Percentiles rank a stretch among this genome's conserved stretches.
phyloP scores from a whole-genome alignment of 2,329 filamentous ascomycete species.

The Grosmannia penicillata region DNA sequence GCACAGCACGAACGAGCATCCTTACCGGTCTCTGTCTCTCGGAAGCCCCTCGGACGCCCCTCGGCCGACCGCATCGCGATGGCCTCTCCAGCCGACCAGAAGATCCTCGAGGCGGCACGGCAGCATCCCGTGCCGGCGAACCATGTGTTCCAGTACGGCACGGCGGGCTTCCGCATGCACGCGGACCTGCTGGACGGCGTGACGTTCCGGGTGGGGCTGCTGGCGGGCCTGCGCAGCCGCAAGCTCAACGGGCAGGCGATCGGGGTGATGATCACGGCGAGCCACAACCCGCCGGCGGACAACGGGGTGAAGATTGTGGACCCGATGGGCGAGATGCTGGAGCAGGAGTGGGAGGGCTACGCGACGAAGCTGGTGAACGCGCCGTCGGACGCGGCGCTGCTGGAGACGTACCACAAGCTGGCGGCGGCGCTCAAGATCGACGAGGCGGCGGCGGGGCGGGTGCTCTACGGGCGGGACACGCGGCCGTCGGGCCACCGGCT shows the following conservation, averaged over 20 bases:
- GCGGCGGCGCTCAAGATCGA: constrained; percentile 65
- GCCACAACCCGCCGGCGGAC: constrained; percentile 78
- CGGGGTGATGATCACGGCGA: constrained; percentile 92
- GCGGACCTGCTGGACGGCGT: constrained; percentile 79
- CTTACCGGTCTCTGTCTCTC: too few relatives aligned
- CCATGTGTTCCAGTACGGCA: constrained; percentile 48
- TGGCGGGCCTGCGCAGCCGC: constrained; percentile 76
- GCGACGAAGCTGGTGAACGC: constrained; percentile 85
- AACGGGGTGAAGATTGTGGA: constrained; percentile 95
- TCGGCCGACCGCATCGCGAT: too few relatives aligned
- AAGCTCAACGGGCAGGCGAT: constrained; percentile 84
- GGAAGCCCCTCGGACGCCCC: too few relatives aligned
- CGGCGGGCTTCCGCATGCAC: constrained; percentile 54
- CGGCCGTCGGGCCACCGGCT: constrained; percentile 80
- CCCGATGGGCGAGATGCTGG: constrained; percentile 94
- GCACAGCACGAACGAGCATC: too few relatives aligned
- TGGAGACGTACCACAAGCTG: constrained; percentile 61
- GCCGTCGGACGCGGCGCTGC: constrained; percentile 56
- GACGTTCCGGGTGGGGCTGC: constrained; percentile 79
- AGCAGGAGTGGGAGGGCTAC: constrained; percentile 85
- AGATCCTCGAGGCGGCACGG: constrained; percentile 45
- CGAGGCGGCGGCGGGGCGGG: constrained; percentile 53
- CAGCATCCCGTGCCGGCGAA: constrained; percentile 42
- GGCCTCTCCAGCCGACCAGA: constrained; percentile 10
- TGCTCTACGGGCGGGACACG: constrained; percentile 86